These are phyloP conservation scores for Hemileccinum impolitum DNA, from an alignment of 768 basidiomycete species.

Conservation along the genomic window DNA sequence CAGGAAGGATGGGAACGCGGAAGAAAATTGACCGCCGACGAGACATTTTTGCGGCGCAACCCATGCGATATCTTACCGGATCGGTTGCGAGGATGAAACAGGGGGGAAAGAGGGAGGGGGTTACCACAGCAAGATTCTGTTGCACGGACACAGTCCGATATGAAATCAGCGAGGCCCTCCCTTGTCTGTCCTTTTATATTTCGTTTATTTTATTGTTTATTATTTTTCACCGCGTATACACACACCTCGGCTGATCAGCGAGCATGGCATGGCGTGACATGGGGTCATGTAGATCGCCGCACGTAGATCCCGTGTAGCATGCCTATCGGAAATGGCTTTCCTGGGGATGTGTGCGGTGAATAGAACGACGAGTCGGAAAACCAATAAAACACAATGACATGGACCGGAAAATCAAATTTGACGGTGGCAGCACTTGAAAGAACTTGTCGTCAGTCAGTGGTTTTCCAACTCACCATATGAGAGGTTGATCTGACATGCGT, in stretches of 20 bases:
- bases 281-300: constrained; percentile 9
- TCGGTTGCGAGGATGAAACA: constrained; percentile 19
- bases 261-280: not conserved
- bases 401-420: not conserved
- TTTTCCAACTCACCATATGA: too few species aligned
- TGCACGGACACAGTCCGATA: constrained; percentile 14
- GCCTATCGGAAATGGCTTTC: not conserved
- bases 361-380: not conserved
- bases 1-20: too few species aligned
- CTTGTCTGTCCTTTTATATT: not conserved
- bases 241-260: constrained; percentile 10
- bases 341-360: not conserved
- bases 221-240: not conserved
- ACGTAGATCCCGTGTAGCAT: not conserved
- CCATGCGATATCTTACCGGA: not conserved
- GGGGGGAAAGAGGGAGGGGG: constrained; percentile 6
- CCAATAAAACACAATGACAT: too few species aligned
- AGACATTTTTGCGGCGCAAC: too few species aligned
- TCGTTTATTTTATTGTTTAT: not conserved
- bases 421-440: not conserved
- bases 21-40: too few species aligned
- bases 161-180: constrained; percentile 15
- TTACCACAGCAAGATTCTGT: not conserved
- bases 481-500: too few species aligned
- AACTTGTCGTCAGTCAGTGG: not conserved